Evolutionary conservation across 148 eudicot genomes (phyloP).

Genomic region (Camellia sinensis): DNA sequence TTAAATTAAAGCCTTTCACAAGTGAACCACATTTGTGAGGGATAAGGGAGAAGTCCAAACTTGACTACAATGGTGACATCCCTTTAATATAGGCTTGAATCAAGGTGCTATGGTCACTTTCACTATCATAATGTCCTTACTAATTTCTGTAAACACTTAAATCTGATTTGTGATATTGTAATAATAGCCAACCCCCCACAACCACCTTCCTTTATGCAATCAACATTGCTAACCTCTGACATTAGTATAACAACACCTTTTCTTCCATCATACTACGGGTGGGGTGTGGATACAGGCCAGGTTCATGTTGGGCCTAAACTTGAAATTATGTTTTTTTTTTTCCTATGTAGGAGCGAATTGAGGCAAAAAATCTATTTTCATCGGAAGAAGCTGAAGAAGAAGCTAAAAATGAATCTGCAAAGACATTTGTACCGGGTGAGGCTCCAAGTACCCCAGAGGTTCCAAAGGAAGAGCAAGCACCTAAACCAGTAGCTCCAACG

Average conservation of each 20-base stretch:
- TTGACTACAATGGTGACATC: neutral
- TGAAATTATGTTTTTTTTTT: neutral
- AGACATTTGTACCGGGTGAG: conserved; percentile 66
- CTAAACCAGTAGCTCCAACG: conserved; percentile 78
- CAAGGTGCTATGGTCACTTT: neutral
- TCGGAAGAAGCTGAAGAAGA: conserved; percentile 90
- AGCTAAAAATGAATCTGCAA: conserved; percentile 58
- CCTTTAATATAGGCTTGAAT: neutral
- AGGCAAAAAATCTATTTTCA: conserved; percentile 74
- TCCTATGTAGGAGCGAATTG: conserved; percentile 63
- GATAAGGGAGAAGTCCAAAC: neutral
- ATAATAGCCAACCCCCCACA: neutral
- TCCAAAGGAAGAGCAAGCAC: conserved; percentile 59
- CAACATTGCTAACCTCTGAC: no score
- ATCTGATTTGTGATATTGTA: neutral
- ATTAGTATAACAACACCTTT: no score
- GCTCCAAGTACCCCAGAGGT: conserved; percentile 43
- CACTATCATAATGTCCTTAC: neutral
- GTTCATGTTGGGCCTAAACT: neutral
- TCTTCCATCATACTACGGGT: no score
- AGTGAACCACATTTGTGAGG: neutral
- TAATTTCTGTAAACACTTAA: neutral
- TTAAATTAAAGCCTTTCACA: no score
- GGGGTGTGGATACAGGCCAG: no score
- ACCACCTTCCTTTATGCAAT: neutral